Base-by-base conservation (phyloP, 306 rosid species). In the Luffa aegyptiaca region DNA sequence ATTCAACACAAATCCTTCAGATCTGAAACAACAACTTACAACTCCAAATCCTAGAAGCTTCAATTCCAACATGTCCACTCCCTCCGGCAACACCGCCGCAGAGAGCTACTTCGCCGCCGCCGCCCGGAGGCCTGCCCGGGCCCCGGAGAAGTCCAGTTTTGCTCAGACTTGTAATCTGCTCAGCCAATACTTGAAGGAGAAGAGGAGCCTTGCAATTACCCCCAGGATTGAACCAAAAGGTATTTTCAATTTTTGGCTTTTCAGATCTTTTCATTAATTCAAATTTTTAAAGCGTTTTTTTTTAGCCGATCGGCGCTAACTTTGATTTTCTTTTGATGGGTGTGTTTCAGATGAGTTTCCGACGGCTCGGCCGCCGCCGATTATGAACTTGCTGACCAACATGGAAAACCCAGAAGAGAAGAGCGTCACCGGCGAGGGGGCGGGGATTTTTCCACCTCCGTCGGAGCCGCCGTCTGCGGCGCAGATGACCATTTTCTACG, bases 121-220 rank as follows among this genome's bases (percentile, higher is more conserved):
- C 56, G 72, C 36, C 81, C 85, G 81, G 79, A 83, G 78, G 26
- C 17, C 56, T 56, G 87, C 83, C n/a, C 84, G 83, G 89, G 83
- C 81, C 3, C 79, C 83, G 81, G 95, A 94, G 82, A 94, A 82
- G 81, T 82, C 89, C 52, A 90, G 84, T 78, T 92, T 94, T 66
- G 81, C 97, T 3, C 95, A 90, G 88, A 88, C 92, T 26, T 92
- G 97, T 77, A 88, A 80, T 72, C 86, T 91, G 7, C 46, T 94
- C 80, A 89, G 95, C 82, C 90, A 86, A 71, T 86, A 83, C 75
- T 78, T 94, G 97, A 94, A 89, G 90, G 97, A 92, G 83, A 91
- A 88, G 82, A 86, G 96, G 42, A 79, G 55, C 79, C 82, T 87
- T 75, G 87, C 44, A 41, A 61, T 84, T 12, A 44, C 21, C 49